Evolutionary conservation across 306 rosid species (phyloP), one percentile per base, ranked within the genome.

Genomic region (Hippophae tibetana): DNA sequence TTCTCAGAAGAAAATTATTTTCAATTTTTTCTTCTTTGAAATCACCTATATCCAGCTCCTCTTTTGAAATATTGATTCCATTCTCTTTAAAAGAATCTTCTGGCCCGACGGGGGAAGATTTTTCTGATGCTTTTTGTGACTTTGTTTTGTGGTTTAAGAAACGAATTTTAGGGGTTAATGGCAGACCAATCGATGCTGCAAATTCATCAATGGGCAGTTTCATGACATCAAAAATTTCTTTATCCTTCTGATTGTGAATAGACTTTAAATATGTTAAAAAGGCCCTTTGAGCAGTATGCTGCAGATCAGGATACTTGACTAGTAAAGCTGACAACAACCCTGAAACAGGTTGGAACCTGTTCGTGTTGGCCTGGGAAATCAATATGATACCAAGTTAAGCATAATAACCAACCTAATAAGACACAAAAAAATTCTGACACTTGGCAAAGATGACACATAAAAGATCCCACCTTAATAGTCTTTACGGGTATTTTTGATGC

Each of bases 111-210:
- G 47, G 53, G 50, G 59, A 9, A 47, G 74, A 55, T 43, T 63
- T 64, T 66, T 67, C 63, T 49, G 77, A 53, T n/a, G 8, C 56
- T 10, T 58, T 71, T 47, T 80, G 74, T 27, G 77, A 58, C 74
- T 82, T 92, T 42, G 60, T 44, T 71, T 81, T 92, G 68, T 69
- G 82, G 68, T 75, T 76, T 41, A 77, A 68, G 65, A 87, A 92
- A 67, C 86, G 93, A 38, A 86, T 53, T 77, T 75, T 92, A 40
- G 95, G 96, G 56, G 89, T 85, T 82, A 85, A 81, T 44, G 96
- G 87, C 47, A 92, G 77, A 55, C 98, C 98, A 70, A 92, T 60
- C 40, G 98, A 87, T 43, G 89, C 93, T 26, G 96, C 76, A 78
- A 72, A 87, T 27, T 80, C 74, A 26, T 87, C 87, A 62, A 92